These are phyloP conservation scores for Lizanozyma gosingica DNA, from an alignment of 1,139 yeast genomes.

Conservation along the genomic window DNA sequence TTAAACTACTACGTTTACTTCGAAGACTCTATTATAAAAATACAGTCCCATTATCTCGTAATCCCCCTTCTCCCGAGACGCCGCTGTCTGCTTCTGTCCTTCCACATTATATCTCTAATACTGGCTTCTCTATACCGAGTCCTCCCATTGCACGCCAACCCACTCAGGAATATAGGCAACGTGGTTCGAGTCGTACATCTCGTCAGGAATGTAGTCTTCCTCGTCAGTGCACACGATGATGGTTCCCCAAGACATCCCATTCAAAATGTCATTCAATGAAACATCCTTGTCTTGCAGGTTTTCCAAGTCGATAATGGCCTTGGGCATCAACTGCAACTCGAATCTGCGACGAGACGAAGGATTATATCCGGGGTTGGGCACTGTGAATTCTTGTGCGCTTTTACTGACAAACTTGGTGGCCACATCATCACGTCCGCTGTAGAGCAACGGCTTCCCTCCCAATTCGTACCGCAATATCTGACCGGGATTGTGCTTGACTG, in stretches of 20 bases:
- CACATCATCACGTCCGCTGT: conserved; percentile 53
- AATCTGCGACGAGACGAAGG: conserved; percentile 59
- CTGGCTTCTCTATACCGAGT: conserved; percentile 20
- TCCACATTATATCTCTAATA: too few relatives aligned
- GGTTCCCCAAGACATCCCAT: conserved; percentile 98
- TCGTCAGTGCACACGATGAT: conserved; percentile 75
- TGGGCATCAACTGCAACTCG: conserved; percentile 93
- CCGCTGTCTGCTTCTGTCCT: too few relatives aligned
- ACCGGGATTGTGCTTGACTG: conserved; percentile 70
- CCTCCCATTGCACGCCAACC: conserved; percentile 97
- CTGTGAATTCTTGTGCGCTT: conserved; percentile 17
- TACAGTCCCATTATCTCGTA: too few relatives aligned
- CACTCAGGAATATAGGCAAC: conserved; percentile 86
- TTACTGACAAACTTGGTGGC: conserved; percentile 30
- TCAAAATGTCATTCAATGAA: conserved; percentile 34
- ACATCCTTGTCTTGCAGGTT: conserved; percentile 22
- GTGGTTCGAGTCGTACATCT: conserved; percentile 45
- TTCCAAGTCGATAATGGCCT: conserved; percentile 77
- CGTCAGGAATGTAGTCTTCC: conserved; percentile 56
- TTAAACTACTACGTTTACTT: too few relatives aligned
- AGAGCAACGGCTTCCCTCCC: conserved; percentile 66
- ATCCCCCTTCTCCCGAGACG: too few relatives aligned
- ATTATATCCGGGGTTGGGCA: conserved; percentile 49
- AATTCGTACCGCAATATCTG: conserved; percentile 81
- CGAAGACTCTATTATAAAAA: too few relatives aligned